Evolutionary conservation across 345 rosid species (phyloP).

Genomic region (Trapa incisa): DNA sequence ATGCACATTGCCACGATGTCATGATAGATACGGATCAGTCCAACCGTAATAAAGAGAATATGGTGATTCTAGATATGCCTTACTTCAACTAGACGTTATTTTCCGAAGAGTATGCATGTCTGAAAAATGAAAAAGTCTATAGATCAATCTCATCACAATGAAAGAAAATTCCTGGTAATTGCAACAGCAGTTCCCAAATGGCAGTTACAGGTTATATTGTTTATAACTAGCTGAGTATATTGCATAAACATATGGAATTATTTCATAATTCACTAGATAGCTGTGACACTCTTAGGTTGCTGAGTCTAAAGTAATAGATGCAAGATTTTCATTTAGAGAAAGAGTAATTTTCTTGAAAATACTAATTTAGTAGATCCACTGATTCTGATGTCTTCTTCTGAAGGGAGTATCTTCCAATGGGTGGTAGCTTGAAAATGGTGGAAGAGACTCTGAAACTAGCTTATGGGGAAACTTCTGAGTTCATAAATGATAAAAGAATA

Average conservation of each 20-base stretch:
- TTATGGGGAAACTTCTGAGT: constrained; percentile 74
- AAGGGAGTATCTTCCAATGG: constrained; percentile 99
- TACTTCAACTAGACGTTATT: background rate
- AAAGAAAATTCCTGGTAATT: background rate
- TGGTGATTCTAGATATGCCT: background rate
- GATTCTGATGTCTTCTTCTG: background rate
- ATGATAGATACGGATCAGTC: background rate
- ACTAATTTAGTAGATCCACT: background rate
- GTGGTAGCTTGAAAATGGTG: constrained; percentile 85
- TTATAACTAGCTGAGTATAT: background rate
- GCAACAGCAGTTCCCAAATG: background rate
- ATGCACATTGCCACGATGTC: background rate
- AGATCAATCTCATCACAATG: background rate
- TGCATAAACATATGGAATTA: background rate
- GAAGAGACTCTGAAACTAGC: constrained; percentile 87
- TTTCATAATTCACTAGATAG: background rate
- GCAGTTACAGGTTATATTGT: background rate
- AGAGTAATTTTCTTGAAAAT: background rate
- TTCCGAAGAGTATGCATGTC: background rate
- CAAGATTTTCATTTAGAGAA: background rate
- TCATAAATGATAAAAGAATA: constrained; percentile 65
- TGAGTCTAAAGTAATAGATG: background rate
- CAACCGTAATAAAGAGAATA: background rate
- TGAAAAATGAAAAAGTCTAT: background rate
- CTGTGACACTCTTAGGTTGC: background rate